These are phyloP conservation scores for Plenodomus tracheiphilus DNA, from an alignment of 2,329 filamentous ascomycete genomes.

Conservation along the genomic window DNA sequence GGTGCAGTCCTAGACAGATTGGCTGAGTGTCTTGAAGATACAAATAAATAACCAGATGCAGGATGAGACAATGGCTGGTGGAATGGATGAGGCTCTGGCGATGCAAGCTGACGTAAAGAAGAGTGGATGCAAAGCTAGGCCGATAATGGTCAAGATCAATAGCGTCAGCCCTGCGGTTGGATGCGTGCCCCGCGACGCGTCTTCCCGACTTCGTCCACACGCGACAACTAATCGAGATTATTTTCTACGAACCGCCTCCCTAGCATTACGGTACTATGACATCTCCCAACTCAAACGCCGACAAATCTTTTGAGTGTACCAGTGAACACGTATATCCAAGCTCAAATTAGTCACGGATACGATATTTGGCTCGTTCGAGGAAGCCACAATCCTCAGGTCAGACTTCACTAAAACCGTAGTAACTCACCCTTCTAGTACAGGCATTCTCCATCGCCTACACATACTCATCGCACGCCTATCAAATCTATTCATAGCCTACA, in stretches of 20 bases:
- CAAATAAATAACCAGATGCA: background rate
- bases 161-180: conserved; percentile 3
- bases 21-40: background rate
- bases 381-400: too few species aligned
- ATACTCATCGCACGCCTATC: too few species aligned
- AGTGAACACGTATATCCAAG: too few species aligned
- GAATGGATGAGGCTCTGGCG: conserved; percentile 10
- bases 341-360: too few species aligned
- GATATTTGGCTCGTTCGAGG: too few species aligned
- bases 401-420: background rate
- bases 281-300: too few species aligned
- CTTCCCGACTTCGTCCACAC: background rate
- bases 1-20: background rate
- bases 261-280: background rate
- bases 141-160: conserved; percentile 7
- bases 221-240: background rate
- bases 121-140: background rate
- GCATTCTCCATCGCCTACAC: too few species aligned
- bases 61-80: conserved; percentile 2
- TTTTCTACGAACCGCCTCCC: background rate
- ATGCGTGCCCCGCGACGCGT: conserved; percentile 16
- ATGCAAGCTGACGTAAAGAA: conserved; percentile 26
- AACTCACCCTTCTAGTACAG: too few species aligned
- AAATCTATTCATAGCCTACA: too few species aligned
- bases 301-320: too few species aligned